These are phyloP conservation scores for Cytospora piceae DNA, from an alignment of 2,329 filamentous ascomycete species.

Conservation along the genomic window DNA sequence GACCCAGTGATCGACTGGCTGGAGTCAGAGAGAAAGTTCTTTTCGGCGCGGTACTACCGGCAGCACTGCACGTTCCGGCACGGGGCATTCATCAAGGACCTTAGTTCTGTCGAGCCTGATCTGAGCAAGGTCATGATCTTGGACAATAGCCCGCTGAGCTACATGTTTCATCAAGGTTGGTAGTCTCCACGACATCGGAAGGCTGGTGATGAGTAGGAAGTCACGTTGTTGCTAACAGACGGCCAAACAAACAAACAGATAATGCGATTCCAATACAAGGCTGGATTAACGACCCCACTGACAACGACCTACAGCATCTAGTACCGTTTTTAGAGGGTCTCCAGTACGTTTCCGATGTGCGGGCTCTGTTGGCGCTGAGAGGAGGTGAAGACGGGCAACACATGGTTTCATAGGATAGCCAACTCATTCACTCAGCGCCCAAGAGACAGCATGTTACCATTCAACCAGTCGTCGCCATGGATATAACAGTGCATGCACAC, in stretches of 20 bases:
- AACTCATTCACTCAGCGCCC: conserved; percentile 6
- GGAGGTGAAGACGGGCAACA: conserved; percentile 78
- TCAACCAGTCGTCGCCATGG: neutral
- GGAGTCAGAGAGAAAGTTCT: conserved; percentile 95
- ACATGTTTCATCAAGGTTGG: conserved; percentile 96
- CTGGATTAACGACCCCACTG: conserved; percentile 98
- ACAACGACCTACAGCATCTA: conserved; percentile 91
- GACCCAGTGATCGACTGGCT: conserved; percentile 99
- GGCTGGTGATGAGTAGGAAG: neutral
- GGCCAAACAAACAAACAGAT: conserved; percentile 57
- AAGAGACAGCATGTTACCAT: neutral
- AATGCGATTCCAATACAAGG: conserved; percentile 99
- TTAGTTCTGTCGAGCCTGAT: conserved; percentile 94
- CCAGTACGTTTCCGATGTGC: conserved; percentile 95
- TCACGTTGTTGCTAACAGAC: conserved; percentile 30
- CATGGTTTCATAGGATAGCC: conserved; percentile 44
- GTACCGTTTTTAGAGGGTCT: conserved; percentile 91
- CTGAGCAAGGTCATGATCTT: conserved; percentile 98
- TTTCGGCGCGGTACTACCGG: conserved; percentile 89
- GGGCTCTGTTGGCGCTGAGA: conserved; percentile 84
- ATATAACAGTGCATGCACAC: neutral
- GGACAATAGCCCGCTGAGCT: conserved; percentile 97
- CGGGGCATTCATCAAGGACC: conserved; percentile 96
- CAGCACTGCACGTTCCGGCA: conserved; percentile 97
- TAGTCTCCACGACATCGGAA: conserved; percentile 15